These are phyloP conservation scores for Pistacia integerrima DNA, from an alignment of 345 rosid genomes.

Conservation along the genomic window DNA sequence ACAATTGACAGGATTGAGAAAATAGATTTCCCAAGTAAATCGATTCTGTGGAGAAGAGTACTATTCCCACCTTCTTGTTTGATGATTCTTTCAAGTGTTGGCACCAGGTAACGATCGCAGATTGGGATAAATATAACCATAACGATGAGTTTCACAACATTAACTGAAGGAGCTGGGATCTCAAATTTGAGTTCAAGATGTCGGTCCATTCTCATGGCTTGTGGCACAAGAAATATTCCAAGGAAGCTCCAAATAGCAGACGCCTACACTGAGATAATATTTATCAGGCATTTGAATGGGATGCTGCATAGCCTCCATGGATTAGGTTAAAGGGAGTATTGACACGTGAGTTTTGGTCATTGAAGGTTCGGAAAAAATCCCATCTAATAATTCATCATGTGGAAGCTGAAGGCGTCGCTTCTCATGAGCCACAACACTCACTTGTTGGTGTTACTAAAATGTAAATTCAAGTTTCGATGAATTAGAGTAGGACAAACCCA, in stretches of 20 bases:
- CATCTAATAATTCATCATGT: neutral
- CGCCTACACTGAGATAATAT: constrained; percentile 45
- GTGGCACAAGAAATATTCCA: constrained; percentile 38
- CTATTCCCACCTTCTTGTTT: constrained; percentile 22
- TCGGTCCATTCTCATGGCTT: constrained; percentile 50
- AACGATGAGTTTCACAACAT: constrained; percentile 31
- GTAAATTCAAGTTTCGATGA: constrained; percentile 40
- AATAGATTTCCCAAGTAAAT: constrained; percentile 28
- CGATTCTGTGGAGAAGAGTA: constrained; percentile 33
- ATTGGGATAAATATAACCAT: constrained; percentile 43
- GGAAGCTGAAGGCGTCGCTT: constrained; percentile 37
- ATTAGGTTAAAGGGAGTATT: constrained; percentile 49
- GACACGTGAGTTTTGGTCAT: constrained; percentile 26
- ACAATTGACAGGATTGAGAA: constrained; percentile 23
- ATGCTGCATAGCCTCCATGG: constrained; percentile 39
- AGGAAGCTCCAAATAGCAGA: constrained; percentile 41
- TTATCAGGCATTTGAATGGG: constrained; percentile 43
- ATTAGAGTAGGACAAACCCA: constrained; percentile 33
- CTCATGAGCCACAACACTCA: constrained; percentile 34
- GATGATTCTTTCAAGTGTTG: constrained; percentile 31
- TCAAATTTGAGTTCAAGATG: constrained; percentile 34
- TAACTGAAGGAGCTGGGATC: constrained; percentile 51
- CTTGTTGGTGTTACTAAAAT: constrained; percentile 41
- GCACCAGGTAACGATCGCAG: constrained; percentile 38
- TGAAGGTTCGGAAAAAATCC: constrained; percentile 43